Evolutionary conservation across 257 asterid genomes (phyloP), one percentile per base, ranked within the genome.

Genomic region (Rauvolfia tetraphylla): DNA sequence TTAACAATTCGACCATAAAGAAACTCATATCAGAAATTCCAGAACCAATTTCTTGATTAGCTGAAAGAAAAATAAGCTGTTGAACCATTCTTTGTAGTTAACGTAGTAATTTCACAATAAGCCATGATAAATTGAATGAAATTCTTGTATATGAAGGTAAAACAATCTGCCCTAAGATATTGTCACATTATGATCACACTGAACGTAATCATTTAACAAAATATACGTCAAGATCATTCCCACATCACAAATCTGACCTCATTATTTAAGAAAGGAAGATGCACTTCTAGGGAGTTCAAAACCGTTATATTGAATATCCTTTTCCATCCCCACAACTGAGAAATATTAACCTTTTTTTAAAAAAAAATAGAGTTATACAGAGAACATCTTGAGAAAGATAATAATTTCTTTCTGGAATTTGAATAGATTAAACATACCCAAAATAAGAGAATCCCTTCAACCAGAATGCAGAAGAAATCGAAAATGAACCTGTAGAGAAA

Each of bases 401-500:
- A 17, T 14, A 12, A 14, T 54, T 54, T 25, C 33, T 23, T 48
- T 18, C 56, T 41, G 36, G 36, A 73, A 68, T 34, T 18, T 7
- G 23, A 4, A 71, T 68, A 51, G 33, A 27, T 13, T 33, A n/a
- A 22, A 83, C 80, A 36, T 77, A 77, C 79, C 68, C 27, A 59
- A 41, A 36, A 27, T 38, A 27, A 54, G 27, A 31, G 54, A 67
- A 59, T 42, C 54, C 77, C 56, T 56, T 65, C 68, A 72, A 67
- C 68, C 59, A 8, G 25, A 25, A 29, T 11, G 38, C 42, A 6
- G 66, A 53, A 49, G n/a, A 57, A 33, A 12, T 11, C 72, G 68
- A 36, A 57, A 67, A 22, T 42, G 75, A 79, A 81, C 73, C 81
- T 75, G 53, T 31, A 12, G 5, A 75, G 79, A 73, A 71, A 82